Base-by-base conservation (phyloP, 257 asterid genomes). In the Solanum etuberosum region DNA sequence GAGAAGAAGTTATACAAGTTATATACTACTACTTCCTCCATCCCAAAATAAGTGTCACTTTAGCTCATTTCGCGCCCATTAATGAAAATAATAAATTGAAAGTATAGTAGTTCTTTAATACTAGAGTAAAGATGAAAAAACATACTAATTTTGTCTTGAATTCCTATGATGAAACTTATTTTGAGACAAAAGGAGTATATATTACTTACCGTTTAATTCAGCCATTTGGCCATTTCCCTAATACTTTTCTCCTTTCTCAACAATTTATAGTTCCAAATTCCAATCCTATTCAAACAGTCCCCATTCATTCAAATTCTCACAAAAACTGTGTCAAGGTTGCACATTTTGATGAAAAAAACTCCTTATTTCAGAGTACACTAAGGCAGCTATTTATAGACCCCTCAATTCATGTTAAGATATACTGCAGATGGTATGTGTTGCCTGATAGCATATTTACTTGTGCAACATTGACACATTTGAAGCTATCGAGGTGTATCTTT, bases 1-100 rank as follows among this genome's bases (percentile, higher is more conserved):
- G 90, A 93, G 94, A 90, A 89, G 88, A 89, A 84, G 63, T 51
- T 51, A 51, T 46, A 46, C 18, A 46, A 61, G 25, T 25, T 65
- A 65, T 25, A 5, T 65, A 25, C 20, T 25, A 25, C 18, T 11
- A 65, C 72, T 25, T 27, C 34, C 32, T 25, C 32, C 8, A 12
- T 63, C 2, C 6, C 32, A n/a, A 63, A 25, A 25, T 63, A 5
- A 25, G 2, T 25, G 34, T 65, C 34, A 65, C 72, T 65, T 25
- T 65, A 65, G 34, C 34, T 65, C 20, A 65, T 65, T 25, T 65
- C 71, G 11, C 2, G 0, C 34, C 20, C 72, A 65, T 65, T 65
- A 65, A 65, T 6, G 34, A 25, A 65, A 65, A 65, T 25, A 65
- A 65, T 12, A 27, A 65, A 65, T 65, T 65, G 34, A 0, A 63